Percentiles rank a stretch among this genome's conserved stretches.
Conservation (phyloP, 2,329 filamentous ascomycete species). For the Fusarium buharicum region DNA sequence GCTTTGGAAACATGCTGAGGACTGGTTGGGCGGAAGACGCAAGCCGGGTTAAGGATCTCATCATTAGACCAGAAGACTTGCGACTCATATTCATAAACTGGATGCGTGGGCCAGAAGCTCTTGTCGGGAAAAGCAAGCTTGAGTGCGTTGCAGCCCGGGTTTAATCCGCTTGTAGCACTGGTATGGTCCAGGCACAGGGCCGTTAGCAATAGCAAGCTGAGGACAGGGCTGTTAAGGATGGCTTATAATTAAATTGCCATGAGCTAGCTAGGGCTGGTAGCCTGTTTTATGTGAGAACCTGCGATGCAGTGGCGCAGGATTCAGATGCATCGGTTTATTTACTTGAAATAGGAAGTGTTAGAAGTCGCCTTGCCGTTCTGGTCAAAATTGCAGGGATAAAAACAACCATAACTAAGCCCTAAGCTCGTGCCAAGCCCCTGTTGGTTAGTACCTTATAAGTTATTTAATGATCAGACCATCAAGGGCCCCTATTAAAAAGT, state of each 20-base stretch:
- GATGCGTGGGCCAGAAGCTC: slow-evolving; percentile 3
- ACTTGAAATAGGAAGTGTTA: slow-evolving; percentile 7
- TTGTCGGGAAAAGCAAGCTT: slow-evolving; percentile 4
- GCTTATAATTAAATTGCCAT: not conserved
- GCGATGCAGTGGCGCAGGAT: not conserved
- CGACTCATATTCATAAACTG: slow-evolving; percentile 21
- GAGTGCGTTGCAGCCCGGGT: slow-evolving; percentile 14
- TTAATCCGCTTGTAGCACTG: not conserved
- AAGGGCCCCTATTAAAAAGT: not conserved
- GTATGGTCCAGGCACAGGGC: slow-evolving; percentile 3
- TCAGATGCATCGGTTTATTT: slow-evolving; percentile 7
- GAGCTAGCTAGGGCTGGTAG: slow-evolving; percentile 1
- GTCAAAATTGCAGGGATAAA: too few species aligned
- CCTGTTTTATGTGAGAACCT: not conserved
- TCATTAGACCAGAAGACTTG: slow-evolving; percentile 33
- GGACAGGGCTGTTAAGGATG: slow-evolving; percentile 5
- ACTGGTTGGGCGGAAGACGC: slow-evolving; percentile 23
- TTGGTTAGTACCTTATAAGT: not conserved
- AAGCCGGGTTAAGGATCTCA: slow-evolving; percentile 18
- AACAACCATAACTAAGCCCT: not conserved
- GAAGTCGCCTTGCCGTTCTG: too few species aligned
- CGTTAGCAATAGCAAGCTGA: slow-evolving; percentile 6
- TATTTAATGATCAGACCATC: not conserved
- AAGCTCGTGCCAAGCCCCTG: slow-evolving; percentile 2
- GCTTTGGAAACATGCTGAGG: slow-evolving; percentile 15